Evolutionary conservation across 768 basidiomycete species (phyloP), one percentile per base, ranked within the genome.

Genomic region (Hygrophorus pudorinus): DNA sequence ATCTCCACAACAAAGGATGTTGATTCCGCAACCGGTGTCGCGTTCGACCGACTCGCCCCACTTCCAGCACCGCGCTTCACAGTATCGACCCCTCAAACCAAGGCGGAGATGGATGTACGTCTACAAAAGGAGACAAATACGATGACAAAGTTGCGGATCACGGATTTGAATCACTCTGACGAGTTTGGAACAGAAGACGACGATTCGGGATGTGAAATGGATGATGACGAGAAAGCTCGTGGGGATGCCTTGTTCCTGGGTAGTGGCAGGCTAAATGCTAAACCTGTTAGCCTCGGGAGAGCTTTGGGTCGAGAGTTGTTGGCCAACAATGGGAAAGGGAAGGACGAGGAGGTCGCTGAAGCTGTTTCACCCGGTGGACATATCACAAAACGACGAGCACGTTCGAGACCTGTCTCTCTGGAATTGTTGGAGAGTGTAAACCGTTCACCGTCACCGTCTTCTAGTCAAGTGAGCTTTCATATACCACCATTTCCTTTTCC

Each of bases 311-410:
- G 51, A 2, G 46, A 33, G 32, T 11, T 35, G 37, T 34, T 45
- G 21, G 5, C 42, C 14, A 28, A 3, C 14, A 38, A 44, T 9
- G 41, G 42, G 40, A 71, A 70, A 47, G 68, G 64, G 1, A 76
- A 65, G 41, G 55, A 61, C 17, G 63, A 65, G 39, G 73, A 76
- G 48, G 76, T 81, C 24, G 77, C 68, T 2, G 81, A 79, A 49
- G 78, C 76, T 1, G 68, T 86, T 46, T 87, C 84, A 0, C 85
- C 85, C 2, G 82, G 81, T 10, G 85, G 84, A 0, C 85, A 85
- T 59, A 66, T 88, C 45, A 73, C 69, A 31, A 87, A 88, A 60
- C 71, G 84, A 45, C 76, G 85, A 9, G 85, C 84, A 1, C 76
- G 81, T 9, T 77, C 81, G 20, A 70, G 84, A 41, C 85, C 83